A percentile compares a stretch with the other conserved stretches of the same genome.
Conservation (phyloP, 805 yeast genomes). For the Candida lessepsii region DNA sequence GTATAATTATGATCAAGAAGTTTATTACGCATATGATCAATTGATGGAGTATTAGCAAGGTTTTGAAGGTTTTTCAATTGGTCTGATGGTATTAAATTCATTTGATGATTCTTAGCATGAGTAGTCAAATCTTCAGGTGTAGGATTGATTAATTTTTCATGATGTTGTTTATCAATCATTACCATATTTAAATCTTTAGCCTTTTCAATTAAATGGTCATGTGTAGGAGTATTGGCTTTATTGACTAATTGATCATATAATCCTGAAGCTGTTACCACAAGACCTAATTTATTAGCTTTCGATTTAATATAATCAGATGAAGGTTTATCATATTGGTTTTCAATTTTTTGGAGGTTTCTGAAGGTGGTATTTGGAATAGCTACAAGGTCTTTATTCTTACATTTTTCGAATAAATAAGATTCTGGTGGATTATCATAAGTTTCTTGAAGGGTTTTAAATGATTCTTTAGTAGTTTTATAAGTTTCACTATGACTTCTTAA, state of each 20-base stretch:
- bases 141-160: constrained; percentile 9
- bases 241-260: constrained; percentile 30
- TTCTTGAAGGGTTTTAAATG: background rate
- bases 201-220: constrained; percentile 22
- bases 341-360: constrained; percentile 16
- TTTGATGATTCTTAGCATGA: constrained; percentile 10
- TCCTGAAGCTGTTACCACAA: constrained; percentile 27
- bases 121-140: constrained; percentile 11
- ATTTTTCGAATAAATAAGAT: constrained; percentile 28
- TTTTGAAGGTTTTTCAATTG: constrained; percentile 16
- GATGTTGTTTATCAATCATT: constrained; percentile 5
- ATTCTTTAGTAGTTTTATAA: background rate
- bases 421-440: constrained; percentile 24
- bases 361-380: constrained; percentile 15
- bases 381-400: constrained; percentile 15
- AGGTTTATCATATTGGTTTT: constrained; percentile 33
- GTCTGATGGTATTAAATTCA: constrained; percentile 9
- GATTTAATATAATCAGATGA: constrained; percentile 28
- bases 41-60: constrained; percentile 23
- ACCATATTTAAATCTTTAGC: constrained; percentile 18
- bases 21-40: constrained; percentile 13
- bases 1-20: constrained; percentile 11
- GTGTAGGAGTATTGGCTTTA: constrained; percentile 24
- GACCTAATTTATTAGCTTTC: constrained; percentile 36
- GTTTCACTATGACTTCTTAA: background rate